Evolutionary conservation across 2,329 filamentous ascomycete species (phyloP), one percentile per base, ranked within the genome.

Genomic region (Colletotrichum chlorophyti): DNA sequence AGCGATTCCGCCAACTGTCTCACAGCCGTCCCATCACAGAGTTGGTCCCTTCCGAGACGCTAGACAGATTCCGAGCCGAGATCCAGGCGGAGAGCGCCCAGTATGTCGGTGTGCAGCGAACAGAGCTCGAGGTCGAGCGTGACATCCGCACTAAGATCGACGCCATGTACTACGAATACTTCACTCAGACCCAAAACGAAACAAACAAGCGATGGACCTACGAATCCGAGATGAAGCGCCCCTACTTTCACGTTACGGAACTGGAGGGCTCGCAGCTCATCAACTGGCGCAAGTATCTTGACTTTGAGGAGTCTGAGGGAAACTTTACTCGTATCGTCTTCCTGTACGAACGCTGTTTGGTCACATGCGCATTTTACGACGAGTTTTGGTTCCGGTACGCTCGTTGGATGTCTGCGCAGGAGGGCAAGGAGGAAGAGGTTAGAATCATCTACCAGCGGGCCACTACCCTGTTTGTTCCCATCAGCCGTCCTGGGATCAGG

Each of bases 341-440:
- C 69, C 77, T 99, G 27, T 98, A 99, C 71, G 95, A 99, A 78
- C 88, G 95, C 48, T 98, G 93, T 67, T 76, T 99, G 49, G 91
- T 97, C 31, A 94, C 92, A 0, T 96, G 91, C 68, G 94, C 95
- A 14, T 90, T 96, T 65, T 97, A 99, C 70, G 94, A 98, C 46
- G 94, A 98, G 70, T 96, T 98, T 74, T 99, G 95, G 95, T 87
- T 96, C 68, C 90, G 95, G n/a, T 99, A 97, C 74, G 91, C 90
- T 14, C 83, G 94, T 35, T 99, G 95, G 95, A 96, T 97, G 91
- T 82, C 84, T 58, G 86, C 86, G 0, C 91, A 96, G 69, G 76
- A 85, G 2, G 87, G 82, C 65, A 97, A 96, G 72, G 87, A 93
- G 41, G 91, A 97, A 70, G 93, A 97, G 69, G 89, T 94, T 6